Base-by-base conservation (phyloP, 192 early-diverging fungal genomes). In the Phlyctochytrium arcticum region DNA sequence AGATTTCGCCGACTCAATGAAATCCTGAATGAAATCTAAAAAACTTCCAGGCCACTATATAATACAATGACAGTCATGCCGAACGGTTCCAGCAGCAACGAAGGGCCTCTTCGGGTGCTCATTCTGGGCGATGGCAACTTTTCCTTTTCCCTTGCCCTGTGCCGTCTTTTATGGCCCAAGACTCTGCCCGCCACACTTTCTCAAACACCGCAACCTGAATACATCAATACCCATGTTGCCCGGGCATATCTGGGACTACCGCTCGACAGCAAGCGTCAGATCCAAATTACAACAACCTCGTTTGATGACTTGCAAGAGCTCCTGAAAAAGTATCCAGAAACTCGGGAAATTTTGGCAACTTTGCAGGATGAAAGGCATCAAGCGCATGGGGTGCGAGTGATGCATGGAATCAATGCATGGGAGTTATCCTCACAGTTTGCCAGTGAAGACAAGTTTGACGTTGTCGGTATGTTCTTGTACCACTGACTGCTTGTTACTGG, bases 321-420 rank as follows among this genome's bases (percentile, higher is more conserved):
- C 21, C 27, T 65, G 36, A 47, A 69, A 44, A 81, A 84, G 68
- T 83, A 83, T 58, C 71, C 55, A 4, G 80, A 82, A 23, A 62
- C 54, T 23, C 68, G 51, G 31, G 69, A 71, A 26, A 76, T 81
- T 30, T 50, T 72, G 58, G 42, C 47, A 23, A 23, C 49, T 12
- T 51, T 78, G 47, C 34, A 72, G 24, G 31, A 53, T 15, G 27
- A 55, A 7, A 27, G 55, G 26, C 39, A 55, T 24, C 48, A 24
- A 32, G 29, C n/a, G 21, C 51, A 48, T 15, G 60, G 60, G 34
- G 75, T 81, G 31, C 55, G 37, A 29, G 49, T 80, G 3, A 9
- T 75, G 58, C 82, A 84, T 56, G 66, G 69, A 56, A 53, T 84
- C 36, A 84, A 84, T 57, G 82, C 82, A 15, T 84, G 82, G 82